These are phyloP conservation scores for Athelia sp. DNA, from an alignment of 1,284 basidiomycete species.

Conservation along the genomic window DNA sequence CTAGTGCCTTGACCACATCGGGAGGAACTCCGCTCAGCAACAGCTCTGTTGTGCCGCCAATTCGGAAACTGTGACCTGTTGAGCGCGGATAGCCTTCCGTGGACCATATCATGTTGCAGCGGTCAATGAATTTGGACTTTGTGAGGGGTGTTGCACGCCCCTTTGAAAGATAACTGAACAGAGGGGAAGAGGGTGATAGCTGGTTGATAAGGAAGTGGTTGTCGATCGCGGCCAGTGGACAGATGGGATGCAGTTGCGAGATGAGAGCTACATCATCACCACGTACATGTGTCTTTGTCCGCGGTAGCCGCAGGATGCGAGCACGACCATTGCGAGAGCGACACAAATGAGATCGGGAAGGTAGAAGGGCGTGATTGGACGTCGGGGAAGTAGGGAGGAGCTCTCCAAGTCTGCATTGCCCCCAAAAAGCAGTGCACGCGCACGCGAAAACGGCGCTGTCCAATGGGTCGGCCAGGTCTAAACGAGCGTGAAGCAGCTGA, in stretches of 20 bases:
- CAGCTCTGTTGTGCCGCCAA: conserved; percentile 28
- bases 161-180: conserved; percentile 5
- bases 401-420: not conserved
- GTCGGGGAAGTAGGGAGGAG: not conserved
- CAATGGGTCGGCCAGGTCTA: no score
- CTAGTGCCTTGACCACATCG: conserved; percentile 18
- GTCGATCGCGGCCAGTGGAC: not conserved
- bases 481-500: no score
- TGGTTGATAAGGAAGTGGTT: not conserved
- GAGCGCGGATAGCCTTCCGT: conserved; percentile 12
- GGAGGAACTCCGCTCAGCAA: conserved; percentile 26
- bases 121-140: conserved; percentile 14
- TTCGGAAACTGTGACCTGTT: conserved; percentile 29
- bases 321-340: not conserved
- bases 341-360: not conserved
- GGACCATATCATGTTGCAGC: conserved; percentile 20
- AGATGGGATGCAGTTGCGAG: not conserved
- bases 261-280: not conserved
- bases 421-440: not conserved
- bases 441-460: not conserved
- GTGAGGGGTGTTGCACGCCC: conserved; percentile 10
- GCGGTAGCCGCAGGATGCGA: not conserved
- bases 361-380: not conserved
- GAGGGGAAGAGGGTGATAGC: not conserved
- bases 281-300: not conserved